Conservation (phyloP, 1,284 basidiomycete genomes). For the Cutaneotrichosporon cavernicola region DNA sequence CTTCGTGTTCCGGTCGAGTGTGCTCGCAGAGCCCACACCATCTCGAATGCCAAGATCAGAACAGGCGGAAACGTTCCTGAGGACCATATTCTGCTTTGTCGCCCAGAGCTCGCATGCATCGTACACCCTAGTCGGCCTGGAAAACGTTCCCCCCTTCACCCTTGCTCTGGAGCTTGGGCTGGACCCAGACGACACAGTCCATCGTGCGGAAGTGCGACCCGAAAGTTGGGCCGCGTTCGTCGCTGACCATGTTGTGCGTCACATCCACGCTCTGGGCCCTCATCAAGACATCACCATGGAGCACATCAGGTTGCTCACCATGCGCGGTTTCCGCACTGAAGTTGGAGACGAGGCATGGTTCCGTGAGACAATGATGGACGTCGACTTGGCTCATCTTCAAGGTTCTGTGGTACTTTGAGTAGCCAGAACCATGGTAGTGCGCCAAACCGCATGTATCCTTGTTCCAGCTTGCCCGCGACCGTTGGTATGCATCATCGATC, state of each 20-base stretch:
- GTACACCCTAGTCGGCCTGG: neutral
- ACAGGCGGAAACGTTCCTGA: neutral
- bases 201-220: no score
- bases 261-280: neutral
- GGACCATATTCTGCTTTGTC: neutral
- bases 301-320: neutral
- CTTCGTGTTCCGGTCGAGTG: neutral
- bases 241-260: neutral
- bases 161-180: neutral
- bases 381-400: no score
- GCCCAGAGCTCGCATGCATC: neutral
- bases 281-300: neutral
- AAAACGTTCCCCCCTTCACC: neutral
- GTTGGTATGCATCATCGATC: no score
- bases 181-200: neutral
- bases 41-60: no score
- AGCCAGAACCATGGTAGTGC: no score
- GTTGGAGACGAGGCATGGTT: neutral
- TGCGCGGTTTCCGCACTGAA: neutral
- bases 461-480: no score
- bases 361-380: neutral
- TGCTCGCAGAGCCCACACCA: no score
- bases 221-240: no score
- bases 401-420: no score
- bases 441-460: no score